Evolutionary conservation across 2,329 filamentous ascomycete species (phyloP), one percentile per base, ranked within the genome.

Genomic region (Clonostachys rosea): DNA sequence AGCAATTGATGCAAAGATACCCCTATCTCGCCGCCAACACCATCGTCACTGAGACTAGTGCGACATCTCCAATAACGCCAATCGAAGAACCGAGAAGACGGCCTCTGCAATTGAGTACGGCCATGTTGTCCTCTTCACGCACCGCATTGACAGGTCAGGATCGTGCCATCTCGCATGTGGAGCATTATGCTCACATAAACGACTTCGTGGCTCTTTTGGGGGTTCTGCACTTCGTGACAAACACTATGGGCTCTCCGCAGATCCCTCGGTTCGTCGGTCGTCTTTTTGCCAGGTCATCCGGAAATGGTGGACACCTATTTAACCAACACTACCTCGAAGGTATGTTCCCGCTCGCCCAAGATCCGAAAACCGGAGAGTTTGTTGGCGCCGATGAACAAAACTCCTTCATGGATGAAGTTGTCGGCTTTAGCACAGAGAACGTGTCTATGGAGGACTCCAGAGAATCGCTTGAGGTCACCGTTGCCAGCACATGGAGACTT

Each of bases 181-280:
- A 94, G 64, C 89, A 94, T 63, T 94, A 91, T 57, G 85, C 84
- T 4, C 87, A 91, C 59, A 77, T 76, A 9, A 77, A 74, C 14
- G 89, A 94, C 56, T 87, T 89, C 54, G 87, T 92, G 3, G 78
- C 87, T 5, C 69, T 83, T 10, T 89, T 86, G 76, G 89, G 89
- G 2, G 81, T 91, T 6, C 69, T 92, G 35, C 78, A 87, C 60
- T 90, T 88, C 58, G 72, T 74, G 3, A 73, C 67, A 30, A 74
- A 77, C 45, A 52, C 48, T 13, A 62, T 67, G 59, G 58, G 56
- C 16, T 64, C 61, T 1, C 65, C 61, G 18, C 63, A 71, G 41
- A 73, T 84, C 50, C 79, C 82, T 44, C 75, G 81, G 40, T 86
- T 84, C 58, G 71, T 83, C 37, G 79, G 80, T 10, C 69, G 76